These are phyloP conservation scores for Plectosphaerella sp. DNA, from an alignment of 2,329 filamentous ascomycete genomes.

Conservation along the genomic window DNA sequence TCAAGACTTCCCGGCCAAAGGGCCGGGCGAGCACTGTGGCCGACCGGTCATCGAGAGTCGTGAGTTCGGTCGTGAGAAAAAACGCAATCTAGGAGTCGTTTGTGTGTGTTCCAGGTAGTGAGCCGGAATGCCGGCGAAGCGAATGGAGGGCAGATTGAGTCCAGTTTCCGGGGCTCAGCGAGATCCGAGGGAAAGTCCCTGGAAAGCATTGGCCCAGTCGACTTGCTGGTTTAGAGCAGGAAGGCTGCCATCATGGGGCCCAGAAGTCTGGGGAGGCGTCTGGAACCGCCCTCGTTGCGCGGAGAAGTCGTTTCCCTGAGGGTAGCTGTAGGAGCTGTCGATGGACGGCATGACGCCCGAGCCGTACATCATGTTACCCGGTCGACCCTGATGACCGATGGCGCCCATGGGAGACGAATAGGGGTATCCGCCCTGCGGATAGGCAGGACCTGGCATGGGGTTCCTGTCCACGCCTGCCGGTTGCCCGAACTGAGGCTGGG, in stretches of 20 bases:
- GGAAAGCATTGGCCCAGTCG: slow-evolving; percentile 63
- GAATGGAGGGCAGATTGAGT: neutral
- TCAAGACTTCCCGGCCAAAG: no score
- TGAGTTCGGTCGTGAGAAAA: neutral
- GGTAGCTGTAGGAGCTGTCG: slow-evolving; percentile 37
- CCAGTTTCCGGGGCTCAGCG: slow-evolving; percentile 29
- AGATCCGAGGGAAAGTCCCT: slow-evolving; percentile 68
- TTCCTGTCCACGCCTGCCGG: slow-evolving; percentile 36
- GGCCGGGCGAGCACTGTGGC: neutral
- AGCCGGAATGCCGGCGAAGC: neutral
- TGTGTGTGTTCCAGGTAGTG: neutral
- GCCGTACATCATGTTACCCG: slow-evolving; percentile 29
- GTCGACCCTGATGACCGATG: slow-evolving; percentile 24
- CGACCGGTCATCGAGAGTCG: neutral
- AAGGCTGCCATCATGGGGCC: slow-evolving; percentile 20
- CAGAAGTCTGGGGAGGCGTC: slow-evolving; percentile 27
- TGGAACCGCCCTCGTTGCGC: slow-evolving; percentile 43
- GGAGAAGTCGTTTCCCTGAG: slow-evolving; percentile 39
- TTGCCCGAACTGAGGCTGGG: slow-evolving; percentile 36
- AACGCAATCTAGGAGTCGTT: neutral
- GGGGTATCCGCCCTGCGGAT: slow-evolving; percentile 31
- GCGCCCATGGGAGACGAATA: slow-evolving; percentile 17
- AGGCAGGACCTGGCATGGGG: slow-evolving; percentile 28
- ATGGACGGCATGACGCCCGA: slow-evolving; percentile 32
- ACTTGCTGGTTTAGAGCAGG: slow-evolving; percentile 26